Percentiles rank a stretch among this genome's conserved stretches.
These are phyloP conservation scores for Pyrus pyrifolia DNA, from an alignment of 306 rosid genomes.

Conservation along the genomic window DNA sequence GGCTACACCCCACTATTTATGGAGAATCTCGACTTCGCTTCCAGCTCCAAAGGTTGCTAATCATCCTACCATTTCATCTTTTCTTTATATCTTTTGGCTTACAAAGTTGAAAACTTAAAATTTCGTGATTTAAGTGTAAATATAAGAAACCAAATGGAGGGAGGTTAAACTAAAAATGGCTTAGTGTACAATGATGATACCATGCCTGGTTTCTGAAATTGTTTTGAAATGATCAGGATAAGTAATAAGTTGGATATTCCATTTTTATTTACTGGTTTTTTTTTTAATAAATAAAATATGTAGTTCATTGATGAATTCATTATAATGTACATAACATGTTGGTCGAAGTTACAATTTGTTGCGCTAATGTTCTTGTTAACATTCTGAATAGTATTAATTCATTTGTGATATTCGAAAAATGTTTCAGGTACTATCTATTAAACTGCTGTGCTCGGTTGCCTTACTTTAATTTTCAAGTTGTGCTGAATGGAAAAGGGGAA, in stretches of 20 bases:
- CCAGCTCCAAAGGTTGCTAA: constrained; percentile 45
- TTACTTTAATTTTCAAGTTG: background rate
- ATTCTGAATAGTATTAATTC: no score
- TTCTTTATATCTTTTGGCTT: background rate
- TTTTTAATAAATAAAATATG: no score
- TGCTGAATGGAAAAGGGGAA: background rate
- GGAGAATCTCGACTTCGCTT: constrained; percentile 50
- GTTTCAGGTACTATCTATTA: background rate
- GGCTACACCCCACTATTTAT: constrained; percentile 72
- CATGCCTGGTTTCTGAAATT: no score
- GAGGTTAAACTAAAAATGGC: no score
- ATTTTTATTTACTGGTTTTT: no score
- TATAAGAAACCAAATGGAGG: no score
- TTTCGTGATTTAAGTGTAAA: no score
- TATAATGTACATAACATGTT: background rate
- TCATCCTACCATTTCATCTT: background rate
- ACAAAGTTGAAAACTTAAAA: background rate
- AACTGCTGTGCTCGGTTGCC: background rate
- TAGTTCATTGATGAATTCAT: background rate
- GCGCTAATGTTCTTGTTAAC: background rate
- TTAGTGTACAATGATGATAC: no score
- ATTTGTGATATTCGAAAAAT: no score
- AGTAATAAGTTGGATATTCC: no score
- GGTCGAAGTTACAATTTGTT: background rate
- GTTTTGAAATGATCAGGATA: no score